These are phyloP conservation scores for Solanum sparsipilum DNA, from an alignment of 257 asterid species.

Conservation along the genomic window DNA sequence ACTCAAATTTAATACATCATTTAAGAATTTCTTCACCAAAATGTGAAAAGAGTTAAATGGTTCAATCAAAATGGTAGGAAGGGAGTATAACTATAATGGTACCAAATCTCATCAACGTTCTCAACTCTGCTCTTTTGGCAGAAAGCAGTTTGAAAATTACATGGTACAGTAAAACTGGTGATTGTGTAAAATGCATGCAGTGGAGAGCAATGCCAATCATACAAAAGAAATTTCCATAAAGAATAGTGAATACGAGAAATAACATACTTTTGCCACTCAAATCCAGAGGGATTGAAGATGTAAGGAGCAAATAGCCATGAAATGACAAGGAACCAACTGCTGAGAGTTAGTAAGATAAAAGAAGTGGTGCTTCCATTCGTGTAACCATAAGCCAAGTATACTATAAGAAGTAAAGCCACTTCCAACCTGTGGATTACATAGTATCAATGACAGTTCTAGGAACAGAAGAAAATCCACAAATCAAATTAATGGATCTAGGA, in stretches of 20 bases:
- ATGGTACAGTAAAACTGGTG: neutral
- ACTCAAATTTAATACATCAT: neutral
- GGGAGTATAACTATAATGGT: neutral
- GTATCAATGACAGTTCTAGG: neutral
- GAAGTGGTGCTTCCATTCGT: conserved; percentile 56
- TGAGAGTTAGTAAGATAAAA: conserved; percentile 58
- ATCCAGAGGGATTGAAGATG: conserved; percentile 15
- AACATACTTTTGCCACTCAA: conserved; percentile 97
- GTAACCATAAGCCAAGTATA: conserved; percentile 83
- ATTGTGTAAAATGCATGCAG: neutral
- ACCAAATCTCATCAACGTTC: neutral
- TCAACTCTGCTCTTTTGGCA: neutral
- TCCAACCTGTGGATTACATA: conserved; percentile 56
- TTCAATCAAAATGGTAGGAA: neutral
- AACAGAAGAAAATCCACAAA: neutral
- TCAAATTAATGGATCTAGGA: neutral
- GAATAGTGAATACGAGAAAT: neutral
- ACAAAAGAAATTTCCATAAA: conserved; percentile 7
- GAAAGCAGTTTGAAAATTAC: neutral
- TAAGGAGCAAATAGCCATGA: conserved; percentile 99
- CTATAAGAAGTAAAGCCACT: conserved; percentile 84
- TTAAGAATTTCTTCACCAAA: neutral
- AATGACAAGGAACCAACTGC: conserved; percentile 97
- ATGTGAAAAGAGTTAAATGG: neutral
- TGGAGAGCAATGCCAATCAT: neutral